phyloP scores from a whole-genome alignment of 495 filamentous ascomycete genomes.

The Talaromyces wortmannii region DNA sequence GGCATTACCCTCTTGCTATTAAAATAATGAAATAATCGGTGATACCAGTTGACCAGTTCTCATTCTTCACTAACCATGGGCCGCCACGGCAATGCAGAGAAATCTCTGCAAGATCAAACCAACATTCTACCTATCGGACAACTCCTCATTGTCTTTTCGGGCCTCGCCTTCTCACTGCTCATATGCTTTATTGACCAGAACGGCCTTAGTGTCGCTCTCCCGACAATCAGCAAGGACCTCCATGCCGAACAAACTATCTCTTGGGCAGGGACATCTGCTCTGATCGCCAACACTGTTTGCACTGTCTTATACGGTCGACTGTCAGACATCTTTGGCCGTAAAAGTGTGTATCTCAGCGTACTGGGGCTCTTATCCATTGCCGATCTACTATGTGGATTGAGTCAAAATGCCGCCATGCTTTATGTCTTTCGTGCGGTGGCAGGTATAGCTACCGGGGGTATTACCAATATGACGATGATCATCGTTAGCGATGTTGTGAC shows the following conservation, averaged over 20 bases:
- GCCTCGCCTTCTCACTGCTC: conserved; percentile 45
- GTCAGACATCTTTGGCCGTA: conserved; percentile 53
- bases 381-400: conserved; percentile 45
- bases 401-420: conserved; percentile 42
- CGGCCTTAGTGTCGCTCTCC: conserved; percentile 51
- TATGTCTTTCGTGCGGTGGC: conserved; percentile 50
- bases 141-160: conserved; percentile 50
- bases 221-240: conserved; percentile 53
- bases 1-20: no score
- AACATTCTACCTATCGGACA: conserved; percentile 51
- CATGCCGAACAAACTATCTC: conserved; percentile 53
- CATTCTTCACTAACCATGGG: conserved; percentile 16
- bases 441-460: conserved; percentile 46
- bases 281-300: conserved; percentile 68
- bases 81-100: conserved; percentile 33
- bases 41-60: no score
- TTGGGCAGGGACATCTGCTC: conserved; percentile 71
- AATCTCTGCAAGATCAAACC: conserved; percentile 42
- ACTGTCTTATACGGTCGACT: conserved; percentile 54
- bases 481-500: conserved; percentile 44
- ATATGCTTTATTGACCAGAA: conserved; percentile 60
- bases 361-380: conserved; percentile 43
- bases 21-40: no score
- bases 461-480: conserved; percentile 44
- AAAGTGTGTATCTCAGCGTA: conserved; percentile 41